Conservation (phyloP, 768 basidiomycete genomes). For the Serendipita sp. region DNA sequence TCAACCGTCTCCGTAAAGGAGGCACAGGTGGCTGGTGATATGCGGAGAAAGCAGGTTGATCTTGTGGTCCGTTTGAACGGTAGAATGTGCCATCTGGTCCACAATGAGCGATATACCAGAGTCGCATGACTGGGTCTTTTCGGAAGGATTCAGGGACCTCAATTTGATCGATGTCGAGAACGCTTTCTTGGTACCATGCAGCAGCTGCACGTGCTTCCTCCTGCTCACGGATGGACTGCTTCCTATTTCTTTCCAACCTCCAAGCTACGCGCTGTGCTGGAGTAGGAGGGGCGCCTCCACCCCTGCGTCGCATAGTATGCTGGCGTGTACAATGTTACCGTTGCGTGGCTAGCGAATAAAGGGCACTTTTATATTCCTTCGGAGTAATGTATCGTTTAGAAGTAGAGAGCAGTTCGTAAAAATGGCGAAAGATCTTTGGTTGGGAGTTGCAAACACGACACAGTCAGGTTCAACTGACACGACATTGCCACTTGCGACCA, state of each 20-base stretch:
- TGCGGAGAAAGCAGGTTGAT: not conserved
- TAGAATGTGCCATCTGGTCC: not conserved
- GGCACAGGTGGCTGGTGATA: not conserved
- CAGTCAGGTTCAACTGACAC: no score
- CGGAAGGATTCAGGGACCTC: not conserved
- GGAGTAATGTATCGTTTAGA: no score
- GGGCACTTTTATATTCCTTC: no score
- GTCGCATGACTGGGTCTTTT: not conserved
- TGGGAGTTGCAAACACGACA: no score
- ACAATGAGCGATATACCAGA: constrained; percentile 4
- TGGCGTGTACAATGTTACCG: no score
- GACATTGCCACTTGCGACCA: no score
- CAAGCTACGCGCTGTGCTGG: not conserved
- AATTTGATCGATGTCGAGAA: not conserved
- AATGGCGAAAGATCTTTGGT: no score
- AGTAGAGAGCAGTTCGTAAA: no score
- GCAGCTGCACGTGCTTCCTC: not conserved
- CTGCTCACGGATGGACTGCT: not conserved
- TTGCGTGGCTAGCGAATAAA: no score
- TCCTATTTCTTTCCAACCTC: not conserved
- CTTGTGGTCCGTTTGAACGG: not conserved
- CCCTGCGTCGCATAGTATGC: not conserved
- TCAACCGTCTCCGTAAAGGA: not conserved
- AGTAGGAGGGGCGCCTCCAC: not conserved
- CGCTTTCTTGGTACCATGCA: not conserved